Evolutionary conservation across 768 basidiomycete species (phyloP).

Genomic region (Boletales sp.): DNA sequence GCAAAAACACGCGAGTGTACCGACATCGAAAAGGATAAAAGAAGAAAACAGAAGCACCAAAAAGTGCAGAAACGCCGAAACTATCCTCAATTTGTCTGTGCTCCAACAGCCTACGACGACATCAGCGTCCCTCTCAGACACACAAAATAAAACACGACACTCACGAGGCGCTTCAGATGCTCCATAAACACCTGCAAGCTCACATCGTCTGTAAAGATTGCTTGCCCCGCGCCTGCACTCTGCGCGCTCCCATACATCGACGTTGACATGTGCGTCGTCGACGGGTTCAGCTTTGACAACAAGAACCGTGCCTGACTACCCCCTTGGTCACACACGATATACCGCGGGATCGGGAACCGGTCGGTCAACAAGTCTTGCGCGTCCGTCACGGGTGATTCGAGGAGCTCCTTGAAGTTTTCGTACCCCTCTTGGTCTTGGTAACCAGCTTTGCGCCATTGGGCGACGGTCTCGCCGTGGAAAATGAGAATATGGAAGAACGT

Average conservation of each 20-base stretch:
- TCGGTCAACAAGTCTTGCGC: slow-evolving; percentile 96
- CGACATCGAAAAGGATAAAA: not conserved
- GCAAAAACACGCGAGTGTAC: slow-evolving; percentile 6
- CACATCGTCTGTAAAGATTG: slow-evolving; percentile 98
- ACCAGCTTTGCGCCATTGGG: slow-evolving; percentile 96
- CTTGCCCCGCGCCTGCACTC: slow-evolving; percentile 70
- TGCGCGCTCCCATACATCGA: slow-evolving; percentile 81
- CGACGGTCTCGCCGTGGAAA: slow-evolving; percentile 97
- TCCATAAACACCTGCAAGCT: slow-evolving; percentile 98
- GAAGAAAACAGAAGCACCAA: not conserved
- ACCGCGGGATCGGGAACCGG: slow-evolving; percentile 95
- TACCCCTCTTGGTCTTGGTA: slow-evolving; percentile 96
- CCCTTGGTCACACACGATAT: slow-evolving; percentile 97
- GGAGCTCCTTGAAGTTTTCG: slow-evolving; percentile 95
- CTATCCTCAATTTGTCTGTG: slow-evolving; percentile 53
- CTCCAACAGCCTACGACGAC: slow-evolving; percentile 54
- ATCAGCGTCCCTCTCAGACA: not conserved
- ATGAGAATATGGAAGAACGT: slow-evolving; percentile 99
- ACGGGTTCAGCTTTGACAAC: slow-evolving; percentile 93
- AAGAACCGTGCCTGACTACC: slow-evolving; percentile 99
- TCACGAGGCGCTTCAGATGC: slow-evolving; percentile 87
- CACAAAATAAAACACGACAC: slow-evolving; percentile 32
- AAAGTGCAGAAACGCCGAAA: not conserved
- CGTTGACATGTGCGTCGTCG: too few species aligned
- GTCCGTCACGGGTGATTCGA: slow-evolving; percentile 82